Percentiles rank a stretch among this genome's conserved stretches.
Conservation (phyloP, 345 rosid genomes). For the Bruguiera parviflora region DNA sequence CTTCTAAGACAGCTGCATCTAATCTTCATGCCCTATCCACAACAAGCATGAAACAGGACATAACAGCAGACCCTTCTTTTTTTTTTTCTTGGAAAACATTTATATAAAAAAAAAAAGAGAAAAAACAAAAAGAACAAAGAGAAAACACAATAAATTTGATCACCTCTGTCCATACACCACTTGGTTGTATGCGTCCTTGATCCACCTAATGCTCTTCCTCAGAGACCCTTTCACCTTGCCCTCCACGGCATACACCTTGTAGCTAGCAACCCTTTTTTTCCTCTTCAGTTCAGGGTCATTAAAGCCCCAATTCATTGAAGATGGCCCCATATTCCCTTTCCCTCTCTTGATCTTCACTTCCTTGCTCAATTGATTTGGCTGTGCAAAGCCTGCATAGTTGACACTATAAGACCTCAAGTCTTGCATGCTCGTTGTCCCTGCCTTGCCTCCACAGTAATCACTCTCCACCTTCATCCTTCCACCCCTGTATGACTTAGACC, state of each 20-base stretch:
- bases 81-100: neutral
- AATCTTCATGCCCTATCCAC: neutral
- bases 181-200: slow-evolving; percentile 69
- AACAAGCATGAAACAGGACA: neutral
- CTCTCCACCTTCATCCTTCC: slow-evolving; percentile 36
- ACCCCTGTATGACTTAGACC: slow-evolving; percentile 59
- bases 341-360: slow-evolving; percentile 52
- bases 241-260: slow-evolving; percentile 79
- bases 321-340: slow-evolving; percentile 39
- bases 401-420: slow-evolving; percentile 63
- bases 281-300: slow-evolving; percentile 82
- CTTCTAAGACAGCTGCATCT: neutral
- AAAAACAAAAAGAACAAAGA: neutral
- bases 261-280: slow-evolving; percentile 88
- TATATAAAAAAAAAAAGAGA: neutral
- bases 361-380: slow-evolving; percentile 31
- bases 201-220: slow-evolving; percentile 84
- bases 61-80: neutral
- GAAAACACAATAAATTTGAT: neutral
- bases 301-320: slow-evolving; percentile 62
- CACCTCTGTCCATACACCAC: slow-evolving; percentile 63
- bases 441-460: slow-evolving; percentile 24
- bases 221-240: slow-evolving; percentile 89
- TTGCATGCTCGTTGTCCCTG: slow-evolving; percentile 50
- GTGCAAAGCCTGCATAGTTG: slow-evolving; percentile 24